Percentiles rank a stretch among this genome's conserved stretches.
Conservation (phyloP, 192 early-diverging fungal species). For the Gamsiella multidivaricata region DNA sequence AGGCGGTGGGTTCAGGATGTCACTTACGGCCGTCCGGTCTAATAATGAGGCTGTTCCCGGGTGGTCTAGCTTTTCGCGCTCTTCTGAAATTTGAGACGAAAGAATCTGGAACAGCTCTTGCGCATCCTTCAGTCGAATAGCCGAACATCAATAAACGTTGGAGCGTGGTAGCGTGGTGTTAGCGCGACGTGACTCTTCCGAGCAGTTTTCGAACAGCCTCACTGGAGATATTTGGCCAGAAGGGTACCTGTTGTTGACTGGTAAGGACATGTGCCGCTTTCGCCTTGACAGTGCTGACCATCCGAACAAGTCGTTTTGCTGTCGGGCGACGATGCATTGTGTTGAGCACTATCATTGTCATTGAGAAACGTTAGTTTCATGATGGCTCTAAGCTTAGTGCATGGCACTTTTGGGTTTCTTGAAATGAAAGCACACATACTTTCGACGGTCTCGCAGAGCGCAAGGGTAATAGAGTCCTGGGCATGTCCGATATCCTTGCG, state of each 20-base stretch:
- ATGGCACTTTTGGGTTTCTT: no score
- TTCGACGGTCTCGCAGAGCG: constrained; percentile 45
- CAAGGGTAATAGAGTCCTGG: constrained; percentile 28
- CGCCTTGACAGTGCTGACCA: constrained; percentile 61
- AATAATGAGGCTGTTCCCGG: constrained; percentile 14
- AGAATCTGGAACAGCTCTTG: constrained; percentile 73
- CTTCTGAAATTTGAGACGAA: constrained; percentile 43
- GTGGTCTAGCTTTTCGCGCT: constrained; percentile 42
- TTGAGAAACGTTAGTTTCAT: no score
- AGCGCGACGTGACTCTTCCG: no score
- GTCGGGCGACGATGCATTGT: constrained; percentile 38
- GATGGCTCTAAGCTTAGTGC: no score
- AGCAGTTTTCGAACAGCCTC: no score
- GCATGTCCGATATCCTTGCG: constrained; percentile 35
- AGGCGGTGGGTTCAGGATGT: constrained; percentile 17
- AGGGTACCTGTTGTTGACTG: constrained; percentile 60
- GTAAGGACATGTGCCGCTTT: constrained; percentile 65
- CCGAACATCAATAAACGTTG: no score
- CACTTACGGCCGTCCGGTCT: constrained; percentile 25
- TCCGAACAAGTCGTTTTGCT: constrained; percentile 53
- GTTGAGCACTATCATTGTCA: constrained; percentile 54
- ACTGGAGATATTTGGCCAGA: neutral
- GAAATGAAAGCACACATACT: no score
- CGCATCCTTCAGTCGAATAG: constrained; percentile 55
- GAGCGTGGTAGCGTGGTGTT: no score